Conservation (phyloP, 148 eudicot genomes). For the Rhododendron henanense region DNA sequence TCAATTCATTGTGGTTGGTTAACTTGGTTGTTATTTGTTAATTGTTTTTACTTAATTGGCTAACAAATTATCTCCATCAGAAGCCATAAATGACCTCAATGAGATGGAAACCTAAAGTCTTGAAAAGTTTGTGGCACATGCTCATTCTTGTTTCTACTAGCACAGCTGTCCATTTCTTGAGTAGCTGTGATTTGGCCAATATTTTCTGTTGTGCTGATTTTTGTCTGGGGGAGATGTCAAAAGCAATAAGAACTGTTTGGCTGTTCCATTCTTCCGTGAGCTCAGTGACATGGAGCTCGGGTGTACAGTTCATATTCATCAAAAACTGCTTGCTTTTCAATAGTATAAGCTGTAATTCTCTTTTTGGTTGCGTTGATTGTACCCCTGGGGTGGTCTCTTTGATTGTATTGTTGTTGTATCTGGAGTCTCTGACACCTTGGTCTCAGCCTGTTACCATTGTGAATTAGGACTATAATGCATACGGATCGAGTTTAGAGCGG, state of each 20-base stretch:
- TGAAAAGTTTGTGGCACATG: not conserved
- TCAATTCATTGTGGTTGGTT: not conserved
- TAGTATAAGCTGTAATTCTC: not conserved
- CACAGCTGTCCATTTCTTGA: not conserved
- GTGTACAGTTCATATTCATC: not conserved
- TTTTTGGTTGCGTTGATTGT: not conserved
- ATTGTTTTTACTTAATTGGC: not conserved
- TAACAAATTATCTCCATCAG: not conserved
- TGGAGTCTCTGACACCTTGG: not conserved
- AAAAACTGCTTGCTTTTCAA: not conserved
- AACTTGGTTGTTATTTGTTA: not conserved
- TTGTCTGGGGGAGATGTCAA: not conserved
- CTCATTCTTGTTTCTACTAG: not conserved
- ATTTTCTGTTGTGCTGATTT: not conserved
- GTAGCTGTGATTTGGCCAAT: not conserved
- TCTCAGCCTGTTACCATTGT: constrained; percentile 11
- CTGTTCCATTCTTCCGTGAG: not conserved
- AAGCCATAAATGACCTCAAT: not conserved
- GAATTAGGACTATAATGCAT: constrained; percentile 32
- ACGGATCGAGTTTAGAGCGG: constrained; percentile 36
- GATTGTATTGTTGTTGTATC: not conserved
- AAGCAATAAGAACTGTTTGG: not conserved
- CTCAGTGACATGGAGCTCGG: not conserved
- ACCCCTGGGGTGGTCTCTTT: not conserved
- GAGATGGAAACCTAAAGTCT: not conserved